Conservation (phyloP, 169 alveolate species). For the Perkinsus olseni region DNA sequence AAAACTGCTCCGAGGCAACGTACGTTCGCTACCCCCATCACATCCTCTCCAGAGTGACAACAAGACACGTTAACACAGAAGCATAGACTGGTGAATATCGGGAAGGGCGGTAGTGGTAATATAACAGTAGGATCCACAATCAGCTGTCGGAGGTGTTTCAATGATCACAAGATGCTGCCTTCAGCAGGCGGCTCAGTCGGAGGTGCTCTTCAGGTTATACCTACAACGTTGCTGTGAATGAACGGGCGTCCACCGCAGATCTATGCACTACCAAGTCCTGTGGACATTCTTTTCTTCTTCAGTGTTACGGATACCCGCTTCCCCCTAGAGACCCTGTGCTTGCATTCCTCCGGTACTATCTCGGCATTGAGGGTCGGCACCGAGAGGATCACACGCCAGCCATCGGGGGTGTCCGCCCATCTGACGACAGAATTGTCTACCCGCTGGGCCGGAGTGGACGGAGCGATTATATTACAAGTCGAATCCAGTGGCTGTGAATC, state of each 20-base stretch:
- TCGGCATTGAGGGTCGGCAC: neutral
- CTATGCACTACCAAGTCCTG: neutral
- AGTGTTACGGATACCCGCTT: neutral
- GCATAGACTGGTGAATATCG: neutral
- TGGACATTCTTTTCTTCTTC: neutral
- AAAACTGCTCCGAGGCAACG: neutral
- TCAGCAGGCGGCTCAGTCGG: neutral
- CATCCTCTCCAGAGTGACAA: neutral
- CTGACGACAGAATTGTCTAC: neutral
- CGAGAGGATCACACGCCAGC: neutral
- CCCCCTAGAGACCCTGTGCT: neutral
- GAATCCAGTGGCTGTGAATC: neutral
- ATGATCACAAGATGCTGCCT: neutral
- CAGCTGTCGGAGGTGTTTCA: neutral
- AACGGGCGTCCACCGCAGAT: neutral
- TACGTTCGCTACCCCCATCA: neutral
- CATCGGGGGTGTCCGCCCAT: neutral
- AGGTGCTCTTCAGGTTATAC: neutral
- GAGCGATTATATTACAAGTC: neutral
- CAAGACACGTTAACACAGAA: neutral
- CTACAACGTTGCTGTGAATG: too few relatives aligned
- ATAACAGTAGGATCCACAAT: neutral
- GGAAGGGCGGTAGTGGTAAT: neutral
- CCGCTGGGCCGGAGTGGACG: too few relatives aligned
- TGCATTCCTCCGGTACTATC: neutral